These are phyloP conservation scores for Tephrocybe sp. DNA, from an alignment of 768 basidiomycete species.

Conservation along the genomic window DNA sequence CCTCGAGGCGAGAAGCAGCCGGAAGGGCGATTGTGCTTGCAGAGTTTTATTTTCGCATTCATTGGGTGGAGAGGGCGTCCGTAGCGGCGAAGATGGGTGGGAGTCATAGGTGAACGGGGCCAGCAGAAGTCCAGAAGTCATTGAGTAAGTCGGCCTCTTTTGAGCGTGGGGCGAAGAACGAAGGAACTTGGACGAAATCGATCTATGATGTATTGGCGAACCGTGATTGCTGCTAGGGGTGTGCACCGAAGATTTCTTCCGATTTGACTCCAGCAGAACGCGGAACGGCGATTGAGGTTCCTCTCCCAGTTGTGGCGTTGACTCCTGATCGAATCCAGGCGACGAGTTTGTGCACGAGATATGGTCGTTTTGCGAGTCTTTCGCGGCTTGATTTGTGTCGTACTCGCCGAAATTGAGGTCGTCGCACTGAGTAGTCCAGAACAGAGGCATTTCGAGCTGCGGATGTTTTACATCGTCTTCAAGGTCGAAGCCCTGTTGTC, in stretches of 20 bases:
- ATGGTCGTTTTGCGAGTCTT: neutral
- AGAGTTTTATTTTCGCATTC: neutral
- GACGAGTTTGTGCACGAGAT: neutral
- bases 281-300: slow-evolving; percentile 13
- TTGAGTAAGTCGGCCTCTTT: neutral
- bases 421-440: neutral
- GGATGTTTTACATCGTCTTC: slow-evolving; percentile 9
- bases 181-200: too few species aligned
- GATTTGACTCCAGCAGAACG: slow-evolving; percentile 12
- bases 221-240: neutral
- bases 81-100: neutral
- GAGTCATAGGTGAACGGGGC: neutral
- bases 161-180: neutral
- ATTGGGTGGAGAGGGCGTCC: slow-evolving; percentile 4
- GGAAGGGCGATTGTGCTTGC: slow-evolving; percentile 10
- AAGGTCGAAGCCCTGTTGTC: neutral
- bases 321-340: neutral
- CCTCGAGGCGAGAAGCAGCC: slow-evolving; percentile 9
- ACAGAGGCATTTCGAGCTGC: neutral
- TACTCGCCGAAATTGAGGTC: neutral
- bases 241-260: neutral
- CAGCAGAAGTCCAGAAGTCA: neutral
- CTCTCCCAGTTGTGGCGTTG: neutral
- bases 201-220: too few species aligned
- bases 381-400: neutral